A percentile compares a stretch with the other conserved stretches of the same genome.
Evolutionary conservation across 1,284 basidiomycete species (phyloP).

Genomic region (Fistulinella cinereoalba): DNA sequence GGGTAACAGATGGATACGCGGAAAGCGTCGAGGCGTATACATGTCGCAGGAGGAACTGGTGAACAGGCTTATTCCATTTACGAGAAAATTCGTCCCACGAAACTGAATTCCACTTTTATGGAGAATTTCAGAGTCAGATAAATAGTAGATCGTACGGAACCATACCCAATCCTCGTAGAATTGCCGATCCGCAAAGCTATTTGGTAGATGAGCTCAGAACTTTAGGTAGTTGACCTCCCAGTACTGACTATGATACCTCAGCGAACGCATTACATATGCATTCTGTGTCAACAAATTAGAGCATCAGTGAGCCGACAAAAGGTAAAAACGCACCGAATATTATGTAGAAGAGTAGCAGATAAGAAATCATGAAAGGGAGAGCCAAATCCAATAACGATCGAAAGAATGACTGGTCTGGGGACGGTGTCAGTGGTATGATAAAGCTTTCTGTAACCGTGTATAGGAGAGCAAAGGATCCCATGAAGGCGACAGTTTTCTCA

Average conservation of each 20-base stretch:
- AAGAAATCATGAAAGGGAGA: slow-evolving; percentile 88
- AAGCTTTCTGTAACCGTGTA: slow-evolving; percentile 93
- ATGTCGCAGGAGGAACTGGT: slow-evolving; percentile 90
- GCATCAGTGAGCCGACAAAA: slow-evolving; percentile 1
- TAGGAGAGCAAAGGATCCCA: slow-evolving; percentile 92
- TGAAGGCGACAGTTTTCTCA: slow-evolving; percentile 93
- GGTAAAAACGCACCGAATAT: slow-evolving; percentile 60
- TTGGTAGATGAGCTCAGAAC: slow-evolving; percentile 11
- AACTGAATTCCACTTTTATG: slow-evolving; percentile 84
- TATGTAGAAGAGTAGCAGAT: slow-evolving; percentile 79
- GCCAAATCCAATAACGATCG: slow-evolving; percentile 83
- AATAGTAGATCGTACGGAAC: not conserved
- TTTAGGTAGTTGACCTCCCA: not conserved
- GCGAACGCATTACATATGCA: slow-evolving; percentile 97
- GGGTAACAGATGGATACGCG: slow-evolving; percentile 67
- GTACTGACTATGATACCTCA: slow-evolving; percentile 74
- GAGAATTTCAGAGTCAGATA: not conserved
- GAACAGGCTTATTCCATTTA: slow-evolving; percentile 94
- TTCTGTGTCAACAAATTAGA: slow-evolving; percentile 45
- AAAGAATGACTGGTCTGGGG: slow-evolving; percentile 70
- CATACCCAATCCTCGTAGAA: slow-evolving; percentile 94
- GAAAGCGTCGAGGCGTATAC: slow-evolving; percentile 89
- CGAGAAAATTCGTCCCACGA: slow-evolving; percentile 96
- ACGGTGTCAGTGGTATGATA: slow-evolving; percentile 81
- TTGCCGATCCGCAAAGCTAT: slow-evolving; percentile 89